Percentiles rank a stretch among this genome's conserved stretches.
phyloP scores from a whole-genome alignment of 768 basidiomycete genomes.

The Coprinopsis marcescibilis region DNA sequence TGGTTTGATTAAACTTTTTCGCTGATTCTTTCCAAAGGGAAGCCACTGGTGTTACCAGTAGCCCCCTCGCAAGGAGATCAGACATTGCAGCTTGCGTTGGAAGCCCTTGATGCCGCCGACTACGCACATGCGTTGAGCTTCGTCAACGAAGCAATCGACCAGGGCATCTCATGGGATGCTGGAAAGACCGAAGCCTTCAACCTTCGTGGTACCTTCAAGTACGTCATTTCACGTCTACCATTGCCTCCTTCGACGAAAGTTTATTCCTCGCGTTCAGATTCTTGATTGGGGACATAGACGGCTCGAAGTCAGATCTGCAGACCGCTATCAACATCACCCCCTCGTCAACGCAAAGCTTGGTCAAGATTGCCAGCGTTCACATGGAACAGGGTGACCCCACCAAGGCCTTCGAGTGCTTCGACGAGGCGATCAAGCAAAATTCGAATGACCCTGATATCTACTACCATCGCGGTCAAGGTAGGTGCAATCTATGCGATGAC shows the following conservation, averaged over 20 bases:
- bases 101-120: constrained; percentile 81
- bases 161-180: constrained; percentile 71
- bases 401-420: constrained; percentile 87
- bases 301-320: constrained; percentile 79
- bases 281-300: constrained; percentile 76
- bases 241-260: too few species aligned
- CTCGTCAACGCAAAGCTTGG: constrained; percentile 77
- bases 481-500: constrained; percentile 13
- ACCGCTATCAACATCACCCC: constrained; percentile 66
- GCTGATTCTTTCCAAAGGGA: constrained; percentile 33
- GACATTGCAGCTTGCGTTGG: constrained; percentile 71
- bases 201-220: constrained; percentile 95
- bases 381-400: constrained; percentile 89
- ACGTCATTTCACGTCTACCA: constrained; percentile 19
- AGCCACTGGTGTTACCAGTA: constrained; percentile 68
- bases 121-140: constrained; percentile 77
- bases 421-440: constrained; percentile 79
- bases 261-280: constrained; percentile 48
- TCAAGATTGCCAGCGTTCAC: constrained; percentile 94
- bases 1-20: neutral
- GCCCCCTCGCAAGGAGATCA: constrained; percentile 74
- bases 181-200: constrained; percentile 87
- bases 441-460: constrained; percentile 90
- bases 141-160: constrained; percentile 79
- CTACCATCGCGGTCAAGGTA: constrained; percentile 97